phyloP scores from a whole-genome alignment of 2,329 filamentous ascomycete genomes.

The Trichoderma hamatum region DNA sequence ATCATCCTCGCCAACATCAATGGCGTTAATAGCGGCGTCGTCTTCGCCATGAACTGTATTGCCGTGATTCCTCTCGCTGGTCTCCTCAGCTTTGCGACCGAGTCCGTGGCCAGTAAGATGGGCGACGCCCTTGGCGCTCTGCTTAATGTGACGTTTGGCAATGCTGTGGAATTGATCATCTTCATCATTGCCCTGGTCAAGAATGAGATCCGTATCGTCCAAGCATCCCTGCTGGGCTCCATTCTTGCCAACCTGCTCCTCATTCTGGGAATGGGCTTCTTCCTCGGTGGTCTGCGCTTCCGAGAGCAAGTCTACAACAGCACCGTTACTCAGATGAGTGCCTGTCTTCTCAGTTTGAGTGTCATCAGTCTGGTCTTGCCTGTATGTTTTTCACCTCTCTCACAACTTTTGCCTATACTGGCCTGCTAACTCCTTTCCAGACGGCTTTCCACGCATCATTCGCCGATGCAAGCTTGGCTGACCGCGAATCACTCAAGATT shows the following conservation, averaged over 20 bases:
- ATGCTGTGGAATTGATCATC: constrained; percentile 79
- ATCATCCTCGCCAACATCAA: constrained; percentile 64
- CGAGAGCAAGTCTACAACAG: constrained; percentile 95
- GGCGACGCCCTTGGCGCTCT: constrained; percentile 74
- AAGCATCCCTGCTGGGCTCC: constrained; percentile 85
- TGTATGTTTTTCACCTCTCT: constrained; percentile 48
- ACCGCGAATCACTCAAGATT: constrained; percentile 75
- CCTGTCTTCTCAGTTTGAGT: constrained; percentile 84
- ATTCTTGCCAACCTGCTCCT: constrained; percentile 87
- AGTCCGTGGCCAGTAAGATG: constrained; percentile 72
- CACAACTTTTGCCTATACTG: constrained; percentile 39
- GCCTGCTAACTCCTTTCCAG: constrained; percentile 43
- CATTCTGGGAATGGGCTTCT: constrained; percentile 89
- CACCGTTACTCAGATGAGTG: constrained; percentile 95
- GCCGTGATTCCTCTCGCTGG: constrained; percentile 76
- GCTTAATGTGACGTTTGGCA: constrained; percentile 78
- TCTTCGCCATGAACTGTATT: constrained; percentile 75
- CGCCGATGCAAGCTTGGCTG: constrained; percentile 61
- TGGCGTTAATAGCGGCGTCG: constrained; percentile 59
- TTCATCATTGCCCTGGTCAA: constrained; percentile 80
- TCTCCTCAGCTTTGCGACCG: constrained; percentile 72
- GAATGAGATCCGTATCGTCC: constrained; percentile 86
- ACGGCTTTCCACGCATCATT: constrained; percentile 94
- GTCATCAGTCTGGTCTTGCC: constrained; percentile 87
- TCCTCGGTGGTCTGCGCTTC: constrained; percentile 81